phyloP scores from a whole-genome alignment of 169 alveolate genomes.

The Theileria orientalis region DNA sequence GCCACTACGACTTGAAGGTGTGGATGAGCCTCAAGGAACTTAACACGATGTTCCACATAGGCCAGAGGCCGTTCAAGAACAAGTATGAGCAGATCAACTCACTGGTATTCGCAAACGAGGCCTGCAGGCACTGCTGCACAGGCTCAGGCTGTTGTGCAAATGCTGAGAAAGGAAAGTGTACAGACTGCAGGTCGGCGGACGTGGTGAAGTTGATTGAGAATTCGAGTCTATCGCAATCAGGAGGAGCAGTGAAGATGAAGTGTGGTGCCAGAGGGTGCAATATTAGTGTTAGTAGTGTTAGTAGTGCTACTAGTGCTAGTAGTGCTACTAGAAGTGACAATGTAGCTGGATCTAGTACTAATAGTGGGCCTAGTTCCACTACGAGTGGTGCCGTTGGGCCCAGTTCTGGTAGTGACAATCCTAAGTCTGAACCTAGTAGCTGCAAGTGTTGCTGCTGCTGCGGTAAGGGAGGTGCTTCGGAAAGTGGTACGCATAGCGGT shows the following conservation, averaged over 20 bases:
- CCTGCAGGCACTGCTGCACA: background rate
- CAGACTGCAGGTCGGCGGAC: background rate
- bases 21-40: conserved; percentile 23
- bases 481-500: background rate
- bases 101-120: conserved; percentile 12
- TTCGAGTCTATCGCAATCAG: background rate
- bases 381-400: too few species aligned
- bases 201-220: background rate
- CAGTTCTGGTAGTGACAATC: too few species aligned
- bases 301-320: too few species aligned
- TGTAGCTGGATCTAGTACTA: too few species aligned
- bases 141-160: background rate
- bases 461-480: background rate
- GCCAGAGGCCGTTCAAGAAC: conserved; percentile 39
- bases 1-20: conserved; percentile 49
- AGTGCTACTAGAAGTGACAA: too few species aligned
- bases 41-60: conserved; percentile 9
- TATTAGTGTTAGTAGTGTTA: too few species aligned
- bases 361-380: too few species aligned
- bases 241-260: background rate
- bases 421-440: background rate
- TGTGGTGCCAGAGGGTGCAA: background rate
- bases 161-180: background rate
- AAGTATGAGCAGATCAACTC: conserved; percentile 30
- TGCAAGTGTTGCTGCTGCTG: background rate